Conservation (phyloP, 2,329 filamentous ascomycete genomes). For the Teratosphaeria viscida region DNA sequence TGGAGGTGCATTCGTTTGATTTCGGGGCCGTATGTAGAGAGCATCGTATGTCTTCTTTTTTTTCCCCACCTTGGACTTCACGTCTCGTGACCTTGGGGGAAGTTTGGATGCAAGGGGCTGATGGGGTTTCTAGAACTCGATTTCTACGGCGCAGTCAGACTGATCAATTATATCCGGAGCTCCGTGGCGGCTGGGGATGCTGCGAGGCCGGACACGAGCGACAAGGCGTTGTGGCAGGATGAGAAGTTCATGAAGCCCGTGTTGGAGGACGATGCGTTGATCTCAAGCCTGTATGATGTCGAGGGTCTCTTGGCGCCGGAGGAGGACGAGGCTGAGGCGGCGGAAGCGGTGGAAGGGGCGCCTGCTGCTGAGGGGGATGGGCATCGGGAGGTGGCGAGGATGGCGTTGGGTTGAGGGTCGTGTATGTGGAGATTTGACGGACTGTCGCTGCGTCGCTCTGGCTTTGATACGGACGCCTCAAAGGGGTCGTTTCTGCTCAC, state of each 20-base stretch:
- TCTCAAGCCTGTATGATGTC: slow-evolving; percentile 56
- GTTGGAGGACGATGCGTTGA: slow-evolving; percentile 74
- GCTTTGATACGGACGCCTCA: background rate
- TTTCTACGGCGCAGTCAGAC: slow-evolving; percentile 34
- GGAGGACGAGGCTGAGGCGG: background rate
- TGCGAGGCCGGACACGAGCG: slow-evolving; percentile 36
- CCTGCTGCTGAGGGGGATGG: background rate
- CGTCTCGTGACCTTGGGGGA: no score
- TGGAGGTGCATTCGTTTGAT: slow-evolving; percentile 29
- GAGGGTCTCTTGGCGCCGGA: slow-evolving; percentile 52
- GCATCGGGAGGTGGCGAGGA: background rate
- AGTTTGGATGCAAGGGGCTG: background rate
- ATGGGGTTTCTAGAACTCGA: slow-evolving; percentile 27
- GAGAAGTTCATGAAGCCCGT: slow-evolving; percentile 76
- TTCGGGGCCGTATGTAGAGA: slow-evolving; percentile 25
- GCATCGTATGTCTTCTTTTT: slow-evolving; percentile 24
- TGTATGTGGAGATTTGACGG: background rate
- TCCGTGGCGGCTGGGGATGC: slow-evolving; percentile 28
- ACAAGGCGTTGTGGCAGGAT: slow-evolving; percentile 54
- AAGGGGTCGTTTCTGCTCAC: no score
- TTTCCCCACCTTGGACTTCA: no score
- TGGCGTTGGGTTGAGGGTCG: background rate
- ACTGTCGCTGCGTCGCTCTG: background rate
- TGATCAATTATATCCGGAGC: slow-evolving; percentile 41
- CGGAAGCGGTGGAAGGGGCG: background rate